A percentile compares a stretch with the other conserved stretches of the same genome.
These are phyloP conservation scores for Tricholoma matsutake DNA, from an alignment of 768 basidiomycete species.

Conservation along the genomic window DNA sequence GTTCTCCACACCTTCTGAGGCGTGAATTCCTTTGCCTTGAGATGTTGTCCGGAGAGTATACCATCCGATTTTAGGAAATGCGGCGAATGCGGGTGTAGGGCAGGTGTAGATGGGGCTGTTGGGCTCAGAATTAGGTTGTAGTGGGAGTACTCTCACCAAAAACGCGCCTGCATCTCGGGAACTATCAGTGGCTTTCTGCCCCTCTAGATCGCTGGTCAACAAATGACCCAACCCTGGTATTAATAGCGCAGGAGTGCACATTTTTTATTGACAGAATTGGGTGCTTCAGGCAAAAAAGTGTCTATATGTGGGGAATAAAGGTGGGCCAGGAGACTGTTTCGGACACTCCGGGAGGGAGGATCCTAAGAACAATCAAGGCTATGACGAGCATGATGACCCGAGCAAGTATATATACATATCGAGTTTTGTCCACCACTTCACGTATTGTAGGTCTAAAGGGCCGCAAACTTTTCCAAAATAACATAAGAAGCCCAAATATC, in stretches of 20 bases:
- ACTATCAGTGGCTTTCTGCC: no score
- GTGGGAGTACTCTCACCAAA: no score
- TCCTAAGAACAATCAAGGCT: background rate
- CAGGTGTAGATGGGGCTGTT: no score
- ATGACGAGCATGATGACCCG: background rate
- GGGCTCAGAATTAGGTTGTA: no score
- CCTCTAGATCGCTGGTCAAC: no score
- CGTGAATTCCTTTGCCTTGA: no score
- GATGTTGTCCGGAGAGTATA: no score
- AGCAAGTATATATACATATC: background rate
- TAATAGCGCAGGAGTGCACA: background rate
- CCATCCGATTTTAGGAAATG: no score
- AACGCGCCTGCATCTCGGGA: no score
- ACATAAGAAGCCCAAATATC: constrained; percentile 1
- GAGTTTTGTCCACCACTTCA: background rate
- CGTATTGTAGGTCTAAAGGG: background rate
- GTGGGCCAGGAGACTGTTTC: background rate
- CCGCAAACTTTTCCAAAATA: background rate
- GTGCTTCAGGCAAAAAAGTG: background rate
- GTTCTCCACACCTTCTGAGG: no score
- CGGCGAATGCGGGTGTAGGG: no score
- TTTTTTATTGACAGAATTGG: background rate
- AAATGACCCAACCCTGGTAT: background rate
- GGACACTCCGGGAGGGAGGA: background rate
- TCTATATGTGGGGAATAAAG: constrained; percentile 2